A percentile compares a stretch with the other conserved stretches of the same genome.
Evolutionary conservation across 257 asterid genomes (phyloP).

Genomic region (Anisodus acutangulus): DNA sequence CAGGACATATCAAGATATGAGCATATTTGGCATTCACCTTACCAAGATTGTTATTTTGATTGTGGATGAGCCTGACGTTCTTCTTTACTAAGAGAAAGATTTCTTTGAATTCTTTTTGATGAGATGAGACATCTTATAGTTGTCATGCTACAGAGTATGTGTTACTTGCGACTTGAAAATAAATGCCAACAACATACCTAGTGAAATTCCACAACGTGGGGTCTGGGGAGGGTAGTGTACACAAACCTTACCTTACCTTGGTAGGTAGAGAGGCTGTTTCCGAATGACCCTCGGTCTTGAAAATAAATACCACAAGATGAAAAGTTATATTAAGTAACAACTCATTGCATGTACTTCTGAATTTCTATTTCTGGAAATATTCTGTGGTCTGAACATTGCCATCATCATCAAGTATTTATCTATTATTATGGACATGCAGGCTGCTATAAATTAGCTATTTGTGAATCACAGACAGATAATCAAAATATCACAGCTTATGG

Average conservation of each 20-base stretch:
- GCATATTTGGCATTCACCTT: constrained; percentile 10
- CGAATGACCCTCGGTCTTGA: too few relatives aligned
- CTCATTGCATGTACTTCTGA: constrained; percentile 13
- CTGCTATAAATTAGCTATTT: constrained; percentile 80
- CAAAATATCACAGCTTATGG: constrained; percentile 97
- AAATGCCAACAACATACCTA: too few relatives aligned
- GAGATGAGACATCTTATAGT: constrained; percentile 15
- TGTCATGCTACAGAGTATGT: constrained; percentile 19
- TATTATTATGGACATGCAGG: constrained; percentile 52
- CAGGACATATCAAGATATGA: constrained; percentile 1
- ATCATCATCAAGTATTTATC: constrained; percentile 26
- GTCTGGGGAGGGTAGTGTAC: too few relatives aligned
- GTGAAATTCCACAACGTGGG: too few relatives aligned
- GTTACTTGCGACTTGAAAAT: neutral
- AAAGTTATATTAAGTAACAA: constrained; percentile 10
- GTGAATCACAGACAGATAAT: constrained; percentile 64
- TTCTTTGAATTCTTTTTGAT: neutral
- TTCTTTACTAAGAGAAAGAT: constrained; percentile 20
- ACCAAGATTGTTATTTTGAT: constrained; percentile 1
- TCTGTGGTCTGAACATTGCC: constrained; percentile 6
- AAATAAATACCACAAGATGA: neutral
- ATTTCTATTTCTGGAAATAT: constrained; percentile 15
- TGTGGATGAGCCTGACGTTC: neutral
- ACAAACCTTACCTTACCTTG: too few relatives aligned
- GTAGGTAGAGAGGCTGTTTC: too few relatives aligned